Percentiles rank a stretch among this genome's conserved stretches.
Evolutionary conservation across 2,329 filamentous ascomycete genomes (phyloP).

Genomic region (Curvularia sp.): DNA sequence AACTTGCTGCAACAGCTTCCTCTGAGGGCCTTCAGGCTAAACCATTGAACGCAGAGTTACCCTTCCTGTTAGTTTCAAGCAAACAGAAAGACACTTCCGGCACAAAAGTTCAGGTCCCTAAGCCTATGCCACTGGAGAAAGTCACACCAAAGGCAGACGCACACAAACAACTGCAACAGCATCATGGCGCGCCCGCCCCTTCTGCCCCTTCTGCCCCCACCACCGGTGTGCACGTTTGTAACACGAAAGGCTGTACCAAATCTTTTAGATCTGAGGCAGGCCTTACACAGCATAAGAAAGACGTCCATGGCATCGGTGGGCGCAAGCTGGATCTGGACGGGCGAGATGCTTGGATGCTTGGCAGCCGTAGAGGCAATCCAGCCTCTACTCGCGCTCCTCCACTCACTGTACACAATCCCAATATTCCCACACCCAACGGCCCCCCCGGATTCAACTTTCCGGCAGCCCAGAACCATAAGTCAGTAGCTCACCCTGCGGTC

Average conservation of each 20-base stretch:
- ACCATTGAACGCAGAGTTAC: not conserved
- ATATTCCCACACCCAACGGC: not conserved
- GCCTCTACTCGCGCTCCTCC: not conserved
- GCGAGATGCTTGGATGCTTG: conserved; percentile 34
- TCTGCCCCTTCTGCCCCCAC: not conserved
- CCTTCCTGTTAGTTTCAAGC: not conserved
- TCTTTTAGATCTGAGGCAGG: conserved; percentile 30
- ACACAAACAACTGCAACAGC: not conserved
- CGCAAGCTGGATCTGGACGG: conserved; percentile 28
- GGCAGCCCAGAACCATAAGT: not conserved
- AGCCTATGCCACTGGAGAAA: not conserved
- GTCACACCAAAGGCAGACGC: not conserved
- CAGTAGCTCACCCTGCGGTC: not conserved
- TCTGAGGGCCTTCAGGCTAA: not conserved
- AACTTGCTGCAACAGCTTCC: not conserved
- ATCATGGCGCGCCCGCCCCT: not conserved
- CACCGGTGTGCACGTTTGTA: conserved; percentile 18
- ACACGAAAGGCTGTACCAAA: conserved; percentile 21
- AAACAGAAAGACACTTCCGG: not conserved
- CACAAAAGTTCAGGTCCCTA: not conserved
- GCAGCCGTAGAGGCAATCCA: not conserved
- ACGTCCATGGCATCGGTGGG: conserved; percentile 35
- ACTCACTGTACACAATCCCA: not conserved
- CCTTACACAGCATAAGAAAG: conserved; percentile 30
- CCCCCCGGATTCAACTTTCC: too few species aligned